Percentiles rank a stretch among this genome's conserved stretches.
Evolutionary conservation across 1,284 basidiomycete genomes (phyloP).

Genomic region (Apiotrichum laibachii): DNA sequence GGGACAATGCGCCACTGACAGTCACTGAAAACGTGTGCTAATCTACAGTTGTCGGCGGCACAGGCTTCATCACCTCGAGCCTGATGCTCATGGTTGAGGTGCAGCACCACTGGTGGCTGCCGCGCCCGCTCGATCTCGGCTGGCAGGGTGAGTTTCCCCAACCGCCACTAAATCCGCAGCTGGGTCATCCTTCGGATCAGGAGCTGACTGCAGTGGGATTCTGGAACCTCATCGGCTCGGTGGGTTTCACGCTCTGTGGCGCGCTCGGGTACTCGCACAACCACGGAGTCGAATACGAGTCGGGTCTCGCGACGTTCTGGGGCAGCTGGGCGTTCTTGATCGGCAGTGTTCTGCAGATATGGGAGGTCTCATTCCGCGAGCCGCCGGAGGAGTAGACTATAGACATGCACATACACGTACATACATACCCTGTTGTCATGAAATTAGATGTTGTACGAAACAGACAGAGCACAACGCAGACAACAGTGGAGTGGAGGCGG

Average conservation of each 20-base stretch:
- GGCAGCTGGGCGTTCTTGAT: conserved; percentile 63
- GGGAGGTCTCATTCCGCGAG: conserved; percentile 37
- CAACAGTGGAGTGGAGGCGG: no score
- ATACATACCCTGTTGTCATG: no score
- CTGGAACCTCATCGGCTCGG: conserved; percentile 47
- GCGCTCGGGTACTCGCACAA: conserved; percentile 56
- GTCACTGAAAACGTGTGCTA: no score
- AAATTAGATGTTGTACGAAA: no score
- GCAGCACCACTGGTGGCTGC: conserved; percentile 58
- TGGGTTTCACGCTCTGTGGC: conserved; percentile 61
- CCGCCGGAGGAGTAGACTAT: conserved; percentile 2
- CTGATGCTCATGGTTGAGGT: conserved; percentile 60
- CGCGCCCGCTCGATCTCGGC: conserved; percentile 52
- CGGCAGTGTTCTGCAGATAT: conserved; percentile 59
- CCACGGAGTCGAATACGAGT: conserved; percentile 55
- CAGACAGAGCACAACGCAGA: no score
- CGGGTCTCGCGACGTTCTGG: conserved; percentile 60
- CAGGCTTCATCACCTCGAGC: conserved; percentile 59
- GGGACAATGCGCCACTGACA: no score
- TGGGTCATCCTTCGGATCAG: no score
- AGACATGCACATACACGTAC: no score
- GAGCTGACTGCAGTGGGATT: neutral
- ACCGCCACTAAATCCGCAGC: no score
- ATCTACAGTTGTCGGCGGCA: conserved; percentile 60
- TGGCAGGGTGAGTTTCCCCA: conserved; percentile 61